Base-by-base conservation (phyloP, 2,329 filamentous ascomycete species). In the Aspergillus tamarii region DNA sequence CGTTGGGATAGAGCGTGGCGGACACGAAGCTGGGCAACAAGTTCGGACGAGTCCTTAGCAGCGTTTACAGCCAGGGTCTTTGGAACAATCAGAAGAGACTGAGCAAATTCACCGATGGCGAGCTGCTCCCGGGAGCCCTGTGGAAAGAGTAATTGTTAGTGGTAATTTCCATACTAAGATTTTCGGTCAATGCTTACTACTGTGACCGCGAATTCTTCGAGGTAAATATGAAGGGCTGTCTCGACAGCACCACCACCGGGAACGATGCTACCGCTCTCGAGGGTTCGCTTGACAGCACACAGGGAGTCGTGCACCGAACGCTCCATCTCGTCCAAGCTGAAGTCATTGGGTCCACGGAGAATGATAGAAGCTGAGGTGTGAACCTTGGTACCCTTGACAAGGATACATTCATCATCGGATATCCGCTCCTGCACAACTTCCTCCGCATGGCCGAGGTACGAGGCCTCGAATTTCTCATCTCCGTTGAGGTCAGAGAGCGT, bases 361-460 rank as follows among this genome's bases (percentile, higher is more conserved):
- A 99, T 96, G 80, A 97, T 93, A 21, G 95, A 99, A 34, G 95
- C 94, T 8, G 94, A 96, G 3, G 91, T 95, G 81, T 95, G 93
- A 32, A 91, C 87, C 84, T 97, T 98, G 74, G 95, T 97, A 61
- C 94, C 94, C 85, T 95, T 97, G 77, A 99, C 87, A 67, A 99
- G 83, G 70, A 99, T 99, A 80, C 94, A 98, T 84, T 99, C 95
- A 72, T 99, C 95, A 74, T 99, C 95, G 3, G 95, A 98, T 77
- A 99, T 98, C 74, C 94, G 91, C 84, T 98, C 95, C 81, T 99
- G 95, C n/a, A 91, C 87, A 67, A 99, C 94, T 81, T 98, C 95
- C 73, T 99, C 95, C 16, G 95, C 95, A 68, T 93, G 85, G 64
- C 95, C 95, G 43, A 99, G 85, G 76, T 92, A 92, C 46, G 93